Base-by-base conservation (phyloP, 2,329 filamentous ascomycete genomes). In the Trichoderma koningiopsis region DNA sequence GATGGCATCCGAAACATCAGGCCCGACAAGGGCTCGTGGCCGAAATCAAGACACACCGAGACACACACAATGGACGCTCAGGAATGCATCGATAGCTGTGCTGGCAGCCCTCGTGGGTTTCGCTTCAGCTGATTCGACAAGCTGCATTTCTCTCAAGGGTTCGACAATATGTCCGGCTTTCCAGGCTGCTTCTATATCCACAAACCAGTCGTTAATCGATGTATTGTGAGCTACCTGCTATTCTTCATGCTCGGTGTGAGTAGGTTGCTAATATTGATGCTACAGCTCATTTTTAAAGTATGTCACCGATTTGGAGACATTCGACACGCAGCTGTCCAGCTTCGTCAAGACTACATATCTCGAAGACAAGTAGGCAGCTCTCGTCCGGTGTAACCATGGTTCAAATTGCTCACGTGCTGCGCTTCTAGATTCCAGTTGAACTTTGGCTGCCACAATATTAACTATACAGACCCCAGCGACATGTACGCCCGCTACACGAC, bases 401-500 rank as follows among this genome's bases (percentile, higher is more conserved):
- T 8, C n/a, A 62, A 22, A 16, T 49, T 52, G 35, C 71, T 72
- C 31, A 66, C 63, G 35, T 35, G 16, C 6, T 19, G 16, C 52
- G 59, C 7, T 33, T 2, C 37, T 69, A 98, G 95, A 83, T 99
- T 95, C 81, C 86, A 92, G 78, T 84, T 87, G 65, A 84, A 93
- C 59, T 87, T 99, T 72, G 95, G 95, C 68, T 99, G 96, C 79
- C 85, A 87, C 59, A 87, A 87, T 71, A 84, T 97, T 75, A 88
- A 96, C 76, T 86, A 94, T 68, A 88, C 88, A 68, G 92, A 97
- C 78, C 91, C 93, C 4, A 91, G 88, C 73, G 87, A 91, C 75
- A 88, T 94, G 76, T 99, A 99, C 81, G 95, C 96, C 60, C 91
- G 96, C 75, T 99, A 95, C 81, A 97, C 95, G 5, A 96, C 89